Evolutionary conservation across 257 asterid genomes (phyloP), one percentile per base, ranked within the genome.

Genomic region (Fraxinus americana): DNA sequence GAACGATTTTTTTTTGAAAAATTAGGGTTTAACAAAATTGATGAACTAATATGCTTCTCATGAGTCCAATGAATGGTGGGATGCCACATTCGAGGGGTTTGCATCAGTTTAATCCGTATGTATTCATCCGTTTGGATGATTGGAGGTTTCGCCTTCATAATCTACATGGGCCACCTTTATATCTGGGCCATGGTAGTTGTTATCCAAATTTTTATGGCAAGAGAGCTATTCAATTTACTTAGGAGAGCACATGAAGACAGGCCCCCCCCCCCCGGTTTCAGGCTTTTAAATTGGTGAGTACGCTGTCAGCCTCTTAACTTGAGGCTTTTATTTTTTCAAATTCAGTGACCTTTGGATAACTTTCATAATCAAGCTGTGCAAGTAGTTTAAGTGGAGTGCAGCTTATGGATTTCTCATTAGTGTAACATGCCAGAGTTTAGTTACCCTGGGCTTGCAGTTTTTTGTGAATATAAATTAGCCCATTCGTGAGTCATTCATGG

Each of bases 111-210:
- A 89, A 82, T 90, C 71, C 97, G 98, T 43, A 78, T 89, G 23
- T 85, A 90, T 82, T 96, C 99, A 80, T 78, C 99, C 32, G 77
- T 93, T 41, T 96, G 98, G 99, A 96, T 96, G 99, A 92, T 96
- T 82, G 97, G 92, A 57, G 97, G 99, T 30, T 93, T 96, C 82
- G 90, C 81, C 73, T 86, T 90, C 65, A 82, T 87, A 69, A 89
- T 93, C 41, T 96, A 93, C 88, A 78, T 96, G 99, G 99, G 99
- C 39, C 99, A 96, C 90, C 94, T 96, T 74, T 96, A 93, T 82
- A 96, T 96, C 14, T 93, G 96, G 96, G 97, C 92, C 78, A 90
- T 96, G 94, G 84, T 96, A 45, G 97, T 93, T 9, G 94, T 93
- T 43, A 88, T 96, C 84, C 99, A 96, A 85, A 93, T 96, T 73